phyloP scores from a whole-genome alignment of 2,329 filamentous ascomycete genomes.

The Pseudocercospora fuligena region DNA sequence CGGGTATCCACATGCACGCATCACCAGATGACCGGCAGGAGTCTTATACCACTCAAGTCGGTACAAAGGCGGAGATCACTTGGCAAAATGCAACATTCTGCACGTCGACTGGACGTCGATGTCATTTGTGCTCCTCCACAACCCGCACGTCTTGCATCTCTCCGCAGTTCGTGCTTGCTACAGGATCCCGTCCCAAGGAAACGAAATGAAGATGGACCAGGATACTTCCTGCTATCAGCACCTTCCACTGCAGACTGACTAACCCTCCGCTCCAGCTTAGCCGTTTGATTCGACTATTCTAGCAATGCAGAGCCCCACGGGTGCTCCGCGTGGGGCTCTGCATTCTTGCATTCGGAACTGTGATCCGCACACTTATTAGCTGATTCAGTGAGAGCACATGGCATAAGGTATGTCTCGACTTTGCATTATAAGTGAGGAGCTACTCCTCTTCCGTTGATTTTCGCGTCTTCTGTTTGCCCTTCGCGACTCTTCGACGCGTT shows the following conservation, averaged over 20 bases:
- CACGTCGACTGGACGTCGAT: neutral
- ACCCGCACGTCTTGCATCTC: neutral
- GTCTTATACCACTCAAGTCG: neutral
- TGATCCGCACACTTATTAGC: neutral
- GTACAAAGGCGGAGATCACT: neutral
- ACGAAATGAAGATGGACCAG: conserved; percentile 18
- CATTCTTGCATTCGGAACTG: neutral
- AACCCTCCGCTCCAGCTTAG: neutral
- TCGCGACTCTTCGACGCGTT: neutral
- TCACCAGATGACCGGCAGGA: neutral
- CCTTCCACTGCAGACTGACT: conserved; percentile 9
- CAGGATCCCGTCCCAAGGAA: conserved; percentile 8
- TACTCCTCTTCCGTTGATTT: conserved; percentile 5
- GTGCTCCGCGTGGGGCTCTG: neutral
- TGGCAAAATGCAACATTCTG: conserved; percentile 8
- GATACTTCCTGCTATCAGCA: conserved; percentile 3
- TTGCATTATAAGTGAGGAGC: neutral
- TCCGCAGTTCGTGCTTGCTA: neutral
- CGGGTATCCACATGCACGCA: neutral
- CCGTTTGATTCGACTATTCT: neutral
- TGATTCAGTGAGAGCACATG: neutral
- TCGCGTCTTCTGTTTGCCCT: neutral
- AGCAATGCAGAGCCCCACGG: neutral
- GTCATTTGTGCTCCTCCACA: conserved; percentile 4
- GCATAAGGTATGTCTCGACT: neutral